Evolutionary conservation across 345 rosid species (phyloP).

Genomic region (Barbarea vulgaris): DNA sequence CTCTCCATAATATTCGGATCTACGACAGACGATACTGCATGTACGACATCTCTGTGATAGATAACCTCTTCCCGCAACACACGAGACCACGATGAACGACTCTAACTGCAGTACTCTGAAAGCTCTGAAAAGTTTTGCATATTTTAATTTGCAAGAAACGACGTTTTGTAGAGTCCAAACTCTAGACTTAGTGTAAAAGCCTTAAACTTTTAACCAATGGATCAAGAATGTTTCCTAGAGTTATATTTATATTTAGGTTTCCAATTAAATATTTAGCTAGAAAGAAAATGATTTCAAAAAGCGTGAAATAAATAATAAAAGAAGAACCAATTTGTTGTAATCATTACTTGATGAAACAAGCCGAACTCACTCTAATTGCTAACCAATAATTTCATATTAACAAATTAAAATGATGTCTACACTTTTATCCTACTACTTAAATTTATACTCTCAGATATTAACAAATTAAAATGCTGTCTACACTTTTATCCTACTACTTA

Average conservation of each 20-base stretch:
- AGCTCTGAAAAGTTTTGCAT: too few relatives aligned
- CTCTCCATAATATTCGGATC: too few relatives aligned
- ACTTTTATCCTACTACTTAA: conserved; percentile 12
- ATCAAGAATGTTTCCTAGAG: too few relatives aligned
- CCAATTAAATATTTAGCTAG: background rate
- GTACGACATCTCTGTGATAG: too few relatives aligned
- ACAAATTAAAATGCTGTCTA: conserved; percentile 17
- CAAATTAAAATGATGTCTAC: conserved; percentile 16
- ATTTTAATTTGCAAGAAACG: too few relatives aligned
- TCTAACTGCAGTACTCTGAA: too few relatives aligned
- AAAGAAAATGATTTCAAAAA: background rate
- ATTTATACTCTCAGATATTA: background rate
- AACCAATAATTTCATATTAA: conserved; percentile 20
- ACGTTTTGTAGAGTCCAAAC: too few relatives aligned
- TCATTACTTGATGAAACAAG: conserved; percentile 28
- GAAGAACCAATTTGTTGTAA: conserved; percentile 20
- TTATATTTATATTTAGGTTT: background rate
- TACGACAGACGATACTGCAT: too few relatives aligned
- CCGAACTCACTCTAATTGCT: conserved; percentile 34
- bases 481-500: conserved; percentile 13
- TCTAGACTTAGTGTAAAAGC: too few relatives aligned
- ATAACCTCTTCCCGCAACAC: too few relatives aligned
- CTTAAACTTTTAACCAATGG: too few relatives aligned
- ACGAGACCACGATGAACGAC: too few relatives aligned
- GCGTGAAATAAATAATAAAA: background rate